Conservation (phyloP, 2,329 filamentous ascomycete genomes). For the Colletotrichum lupini region DNA sequence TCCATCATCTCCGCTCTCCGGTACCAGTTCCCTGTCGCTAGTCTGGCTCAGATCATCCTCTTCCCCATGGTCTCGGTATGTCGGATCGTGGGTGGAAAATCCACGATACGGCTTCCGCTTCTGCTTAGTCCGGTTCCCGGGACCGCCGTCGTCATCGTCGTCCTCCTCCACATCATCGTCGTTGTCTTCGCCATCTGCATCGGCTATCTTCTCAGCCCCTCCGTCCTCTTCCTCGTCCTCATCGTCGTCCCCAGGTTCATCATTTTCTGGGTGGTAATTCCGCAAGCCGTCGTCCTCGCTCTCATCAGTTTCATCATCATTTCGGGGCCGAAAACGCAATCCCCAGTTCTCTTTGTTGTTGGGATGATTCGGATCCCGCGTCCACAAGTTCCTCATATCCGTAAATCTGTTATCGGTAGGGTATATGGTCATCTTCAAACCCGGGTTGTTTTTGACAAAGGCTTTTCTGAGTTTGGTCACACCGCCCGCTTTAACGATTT, state of each 20-base stretch:
- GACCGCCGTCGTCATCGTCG: background rate
- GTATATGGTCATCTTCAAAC: conserved; percentile 44
- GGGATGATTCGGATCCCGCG: conserved; percentile 46
- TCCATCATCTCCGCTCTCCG: conserved; percentile 6
- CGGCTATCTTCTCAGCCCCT: background rate
- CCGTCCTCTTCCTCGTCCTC: background rate
- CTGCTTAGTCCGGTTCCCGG: background rate
- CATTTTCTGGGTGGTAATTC: background rate
- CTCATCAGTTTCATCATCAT: conserved; percentile 12
- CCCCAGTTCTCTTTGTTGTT: conserved; percentile 38
- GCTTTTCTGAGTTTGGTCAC: conserved; percentile 35
- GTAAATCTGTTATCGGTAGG: conserved; percentile 35
- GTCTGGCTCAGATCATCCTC: conserved; percentile 21
- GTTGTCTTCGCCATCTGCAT: background rate
- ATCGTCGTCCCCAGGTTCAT: too few relatives aligned
- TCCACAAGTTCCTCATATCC: conserved; percentile 39
- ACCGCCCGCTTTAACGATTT: conserved; percentile 33
- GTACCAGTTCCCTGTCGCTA: conserved; percentile 10
- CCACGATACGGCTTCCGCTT: conserved; percentile 7
- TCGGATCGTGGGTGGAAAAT: conserved; percentile 11
- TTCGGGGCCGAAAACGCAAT: conserved; percentile 8
- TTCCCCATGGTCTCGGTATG: conserved; percentile 23
- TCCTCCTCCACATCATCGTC: background rate
- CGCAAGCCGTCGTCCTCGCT: conserved; percentile 34
- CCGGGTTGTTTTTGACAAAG: conserved; percentile 41